A percentile compares a stretch with the other conserved stretches of the same genome.
These are phyloP conservation scores for cucumber (Cucumis sativus) DNA, from an alignment of 306 rosid genomes.

Conservation along the genomic window DNA sequence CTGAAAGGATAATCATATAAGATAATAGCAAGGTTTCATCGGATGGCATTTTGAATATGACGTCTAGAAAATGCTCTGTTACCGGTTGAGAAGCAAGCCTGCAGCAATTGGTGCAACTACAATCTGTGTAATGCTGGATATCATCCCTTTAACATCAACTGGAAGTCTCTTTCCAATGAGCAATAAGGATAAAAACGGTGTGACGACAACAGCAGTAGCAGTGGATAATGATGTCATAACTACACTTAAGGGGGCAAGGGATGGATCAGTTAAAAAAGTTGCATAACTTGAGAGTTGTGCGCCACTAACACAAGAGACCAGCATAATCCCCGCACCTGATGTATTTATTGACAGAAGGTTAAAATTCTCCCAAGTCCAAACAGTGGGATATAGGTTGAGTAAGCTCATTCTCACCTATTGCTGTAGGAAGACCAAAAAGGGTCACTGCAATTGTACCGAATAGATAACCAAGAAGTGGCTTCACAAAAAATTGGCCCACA, in stretches of 20 bases:
- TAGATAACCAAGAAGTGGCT: constrained; percentile 85
- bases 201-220: constrained; percentile 76
- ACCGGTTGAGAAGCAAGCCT: constrained; percentile 89
- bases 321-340: constrained; percentile 86
- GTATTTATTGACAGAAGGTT: constrained; percentile 20
- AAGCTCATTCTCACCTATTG: constrained; percentile 47
- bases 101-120: constrained; percentile 71
- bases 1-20: constrained; percentile 28
- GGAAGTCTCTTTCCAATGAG: constrained; percentile 94
- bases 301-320: constrained; percentile 91
- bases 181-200: constrained; percentile 67
- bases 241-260: constrained; percentile 81
- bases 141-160: constrained; percentile 92
- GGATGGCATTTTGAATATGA: constrained; percentile 5
- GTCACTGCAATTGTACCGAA: constrained; percentile 52
- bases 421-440: constrained; percentile 58
- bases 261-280: constrained; percentile 79
- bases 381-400: constrained; percentile 11
- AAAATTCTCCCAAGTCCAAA: constrained; percentile 12
- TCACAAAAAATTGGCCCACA: constrained; percentile 64
- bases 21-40: constrained; percentile 3
- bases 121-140: constrained; percentile 80
- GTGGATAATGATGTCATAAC: constrained; percentile 95
- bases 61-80: constrained; percentile 2
- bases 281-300: constrained; percentile 96